Evolutionary conservation across 495 filamentous ascomycete genomes (phyloP).

Genomic region (Oidiodendron maius): DNA sequence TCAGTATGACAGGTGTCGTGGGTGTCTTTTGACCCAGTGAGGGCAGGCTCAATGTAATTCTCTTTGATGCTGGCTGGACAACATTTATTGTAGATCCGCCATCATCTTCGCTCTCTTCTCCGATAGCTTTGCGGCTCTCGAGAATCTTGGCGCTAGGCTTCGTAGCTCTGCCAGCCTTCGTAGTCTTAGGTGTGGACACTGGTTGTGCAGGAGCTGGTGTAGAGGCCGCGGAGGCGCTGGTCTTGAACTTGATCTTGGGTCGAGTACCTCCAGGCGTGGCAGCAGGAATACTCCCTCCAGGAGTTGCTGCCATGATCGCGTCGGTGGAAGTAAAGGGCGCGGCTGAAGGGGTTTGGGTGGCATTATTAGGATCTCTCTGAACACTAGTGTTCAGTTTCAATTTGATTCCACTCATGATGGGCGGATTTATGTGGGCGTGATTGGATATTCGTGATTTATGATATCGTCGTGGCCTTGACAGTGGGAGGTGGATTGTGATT

Average conservation of each 20-base stretch:
- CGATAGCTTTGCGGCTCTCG: conserved; percentile 29
- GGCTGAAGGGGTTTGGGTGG: conserved; percentile 5
- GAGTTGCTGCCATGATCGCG: neutral
- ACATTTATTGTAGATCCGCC: conserved; percentile 32
- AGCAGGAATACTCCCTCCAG: conserved; percentile 5
- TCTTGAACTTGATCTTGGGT: conserved; percentile 44
- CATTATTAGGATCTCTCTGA: conserved; percentile 18
- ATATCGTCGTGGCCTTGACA: no score
- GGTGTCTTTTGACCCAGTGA: conserved; percentile 23
- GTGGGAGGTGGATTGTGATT: no score
- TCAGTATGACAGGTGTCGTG: conserved; percentile 36
- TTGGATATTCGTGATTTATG: no score
- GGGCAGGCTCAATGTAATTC: conserved; percentile 38
- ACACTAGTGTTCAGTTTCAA: conserved; percentile 30
- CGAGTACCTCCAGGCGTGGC: conserved; percentile 34
- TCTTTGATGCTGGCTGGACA: conserved; percentile 15
- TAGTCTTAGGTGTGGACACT: conserved; percentile 26
- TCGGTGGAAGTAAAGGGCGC: conserved; percentile 7
- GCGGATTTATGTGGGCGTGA: no score
- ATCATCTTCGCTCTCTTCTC: conserved; percentile 34
- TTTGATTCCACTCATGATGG: conserved; percentile 17
- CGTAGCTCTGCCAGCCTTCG: conserved; percentile 40
- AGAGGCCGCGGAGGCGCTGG: conserved; percentile 31
- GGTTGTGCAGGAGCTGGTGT: conserved; percentile 32
- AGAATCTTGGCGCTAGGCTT: conserved; percentile 41